phyloP scores from a whole-genome alignment of 805 yeast genomes.

The Candida golubevii region DNA sequence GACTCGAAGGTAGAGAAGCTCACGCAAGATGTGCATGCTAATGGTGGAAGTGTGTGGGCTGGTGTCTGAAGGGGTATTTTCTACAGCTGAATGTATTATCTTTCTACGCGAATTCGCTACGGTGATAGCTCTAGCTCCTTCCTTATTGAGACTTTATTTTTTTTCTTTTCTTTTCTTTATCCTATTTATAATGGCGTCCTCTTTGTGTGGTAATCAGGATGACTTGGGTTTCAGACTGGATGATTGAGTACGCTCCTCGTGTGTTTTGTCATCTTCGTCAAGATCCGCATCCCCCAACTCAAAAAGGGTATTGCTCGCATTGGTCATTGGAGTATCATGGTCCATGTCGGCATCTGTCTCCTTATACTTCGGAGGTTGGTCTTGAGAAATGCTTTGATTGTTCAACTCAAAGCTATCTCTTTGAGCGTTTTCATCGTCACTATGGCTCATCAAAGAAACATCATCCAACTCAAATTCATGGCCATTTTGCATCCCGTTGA shows the following conservation, averaged over 20 bases:
- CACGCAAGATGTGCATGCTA: slow-evolving; percentile 35
- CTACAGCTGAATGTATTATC: no score
- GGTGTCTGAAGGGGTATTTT: slow-evolving; percentile 6
- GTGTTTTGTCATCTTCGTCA: slow-evolving; percentile 9
- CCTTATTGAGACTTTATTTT: no score
- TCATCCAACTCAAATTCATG: slow-evolving; percentile 60
- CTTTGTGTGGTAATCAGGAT: no score
- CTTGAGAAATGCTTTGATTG: slow-evolving; percentile 14
- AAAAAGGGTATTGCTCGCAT: slow-evolving; percentile 32
- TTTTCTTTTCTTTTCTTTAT: no score
- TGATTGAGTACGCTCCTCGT: no score
- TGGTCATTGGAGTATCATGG: slow-evolving; percentile 10
- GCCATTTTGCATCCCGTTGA: slow-evolving; percentile 32
- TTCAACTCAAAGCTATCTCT: slow-evolving; percentile 39
- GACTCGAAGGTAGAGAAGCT: slow-evolving; percentile 65
- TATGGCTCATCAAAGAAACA: slow-evolving; percentile 48
- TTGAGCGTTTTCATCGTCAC: slow-evolving; percentile 32
- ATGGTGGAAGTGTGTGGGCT: slow-evolving; percentile 44
- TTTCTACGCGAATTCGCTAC: no score
- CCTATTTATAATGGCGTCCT: no score
- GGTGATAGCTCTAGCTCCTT: no score
- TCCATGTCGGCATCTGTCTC: slow-evolving; percentile 14
- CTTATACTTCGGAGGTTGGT: slow-evolving; percentile 32
- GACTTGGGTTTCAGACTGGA: no score
- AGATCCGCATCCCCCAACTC: slow-evolving; percentile 39